These are phyloP conservation scores for Arachnomyces sp. DNA, from an alignment of 2,329 filamentous ascomycete species.

Conservation along the genomic window DNA sequence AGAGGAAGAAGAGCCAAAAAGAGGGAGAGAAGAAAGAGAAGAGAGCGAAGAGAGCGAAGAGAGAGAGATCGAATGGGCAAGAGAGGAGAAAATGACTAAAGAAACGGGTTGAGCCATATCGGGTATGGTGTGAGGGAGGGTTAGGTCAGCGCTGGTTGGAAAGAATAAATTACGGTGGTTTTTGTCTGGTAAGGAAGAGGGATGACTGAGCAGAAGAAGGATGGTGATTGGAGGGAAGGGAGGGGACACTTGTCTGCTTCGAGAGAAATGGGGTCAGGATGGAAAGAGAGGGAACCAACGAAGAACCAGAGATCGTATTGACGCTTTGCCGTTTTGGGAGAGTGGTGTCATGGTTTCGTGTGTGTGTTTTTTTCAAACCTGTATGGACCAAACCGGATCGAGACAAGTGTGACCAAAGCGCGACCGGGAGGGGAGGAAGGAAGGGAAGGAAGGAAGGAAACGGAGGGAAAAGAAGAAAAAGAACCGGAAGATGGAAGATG, in stretches of 20 bases:
- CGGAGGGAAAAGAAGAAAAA: slow-evolving; percentile 5
- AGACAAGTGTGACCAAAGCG: not conserved
- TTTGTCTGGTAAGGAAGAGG: too few relatives aligned
- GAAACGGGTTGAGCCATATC: slow-evolving; percentile 2
- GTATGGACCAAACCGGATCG: slow-evolving; percentile 1
- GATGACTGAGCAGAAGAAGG: too few relatives aligned
- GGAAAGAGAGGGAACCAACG: slow-evolving; percentile 1
- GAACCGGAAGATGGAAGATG: slow-evolving; percentile 8
- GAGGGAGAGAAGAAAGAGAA: slow-evolving; percentile 11
- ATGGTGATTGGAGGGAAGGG: not conserved
- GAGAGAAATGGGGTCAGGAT: slow-evolving; percentile 1
- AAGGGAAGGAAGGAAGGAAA: not conserved
- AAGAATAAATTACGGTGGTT: too few relatives aligned
- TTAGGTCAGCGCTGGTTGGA: too few relatives aligned
- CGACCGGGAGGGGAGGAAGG: slow-evolving; percentile 1
- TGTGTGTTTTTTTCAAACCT: too few relatives aligned
- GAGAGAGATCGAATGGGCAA: slow-evolving; percentile 9
- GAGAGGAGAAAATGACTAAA: slow-evolving; percentile 7
- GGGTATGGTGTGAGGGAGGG: slow-evolving; percentile 3
- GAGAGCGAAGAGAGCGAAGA: slow-evolving; percentile 7
- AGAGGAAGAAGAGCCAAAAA: slow-evolving; percentile 6
- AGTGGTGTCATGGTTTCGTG: not conserved
- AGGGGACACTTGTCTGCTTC: not conserved
- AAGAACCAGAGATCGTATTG: not conserved
- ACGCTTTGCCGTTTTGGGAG: not conserved